Conservation (phyloP, 495 filamentous ascomycete species). For the Neurospora tetrasperma region DNA sequence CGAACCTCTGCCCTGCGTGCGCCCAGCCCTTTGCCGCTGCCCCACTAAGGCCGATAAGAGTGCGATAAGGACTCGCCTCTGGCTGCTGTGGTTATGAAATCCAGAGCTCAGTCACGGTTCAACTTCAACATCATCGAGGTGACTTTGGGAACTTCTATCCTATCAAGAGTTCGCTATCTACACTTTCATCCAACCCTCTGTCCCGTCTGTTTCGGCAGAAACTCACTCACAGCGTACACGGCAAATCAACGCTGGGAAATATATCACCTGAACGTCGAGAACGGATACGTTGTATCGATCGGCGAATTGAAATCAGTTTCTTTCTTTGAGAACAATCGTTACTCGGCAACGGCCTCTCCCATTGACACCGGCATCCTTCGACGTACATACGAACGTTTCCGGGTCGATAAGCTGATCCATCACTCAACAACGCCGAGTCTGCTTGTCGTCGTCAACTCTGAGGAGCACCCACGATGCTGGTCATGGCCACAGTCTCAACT, state of each 20-base stretch:
- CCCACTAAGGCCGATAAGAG: conserved; percentile 11
- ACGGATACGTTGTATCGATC: not conserved
- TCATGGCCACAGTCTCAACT: not conserved
- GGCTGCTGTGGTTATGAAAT: not conserved
- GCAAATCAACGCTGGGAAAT: not conserved
- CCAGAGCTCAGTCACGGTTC: not conserved
- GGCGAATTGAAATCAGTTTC: not conserved
- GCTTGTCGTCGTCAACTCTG: not conserved
- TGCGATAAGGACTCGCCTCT: conserved; percentile 8
- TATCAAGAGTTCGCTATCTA: not conserved
- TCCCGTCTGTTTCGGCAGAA: not conserved
- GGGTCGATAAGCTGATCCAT: not conserved
- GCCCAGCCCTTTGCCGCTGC: not conserved
- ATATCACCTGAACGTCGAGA: not conserved
- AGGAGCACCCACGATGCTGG: not conserved
- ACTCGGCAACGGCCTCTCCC: not conserved
- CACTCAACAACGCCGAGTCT: not conserved
- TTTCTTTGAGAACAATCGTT: not conserved
- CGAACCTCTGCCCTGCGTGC: not conserved
- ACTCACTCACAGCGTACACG: not conserved
- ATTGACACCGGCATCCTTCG: not conserved
- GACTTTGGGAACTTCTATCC: not conserved
- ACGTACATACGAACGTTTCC: not conserved
- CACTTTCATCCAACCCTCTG: not conserved
- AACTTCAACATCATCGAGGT: not conserved